These are phyloP conservation scores for Penicillium arizonense DNA, from an alignment of 495 filamentous ascomycete genomes.

Conservation along the genomic window DNA sequence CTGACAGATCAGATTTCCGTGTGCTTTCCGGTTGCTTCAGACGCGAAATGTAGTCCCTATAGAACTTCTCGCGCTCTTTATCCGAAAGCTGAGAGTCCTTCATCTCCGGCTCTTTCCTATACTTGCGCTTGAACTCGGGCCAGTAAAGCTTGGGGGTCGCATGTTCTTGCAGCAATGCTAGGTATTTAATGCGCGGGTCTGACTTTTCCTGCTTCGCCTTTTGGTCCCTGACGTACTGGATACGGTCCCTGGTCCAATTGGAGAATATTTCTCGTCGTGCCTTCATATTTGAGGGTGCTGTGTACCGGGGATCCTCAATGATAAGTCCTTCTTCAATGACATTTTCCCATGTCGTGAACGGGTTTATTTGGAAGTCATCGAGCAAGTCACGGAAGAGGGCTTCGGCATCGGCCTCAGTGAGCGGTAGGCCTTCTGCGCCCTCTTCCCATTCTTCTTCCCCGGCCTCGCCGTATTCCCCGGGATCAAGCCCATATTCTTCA, in stretches of 20 bases:
- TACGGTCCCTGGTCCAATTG: conserved; percentile 73
- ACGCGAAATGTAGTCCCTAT: conserved; percentile 80
- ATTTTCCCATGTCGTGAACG: conserved; percentile 90
- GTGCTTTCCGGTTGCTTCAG: conserved; percentile 73
- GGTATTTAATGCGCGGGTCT: conserved; percentile 81
- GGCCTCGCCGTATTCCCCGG: conserved; percentile 68
- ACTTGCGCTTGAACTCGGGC: conserved; percentile 94
- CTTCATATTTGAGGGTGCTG: conserved; percentile 75
- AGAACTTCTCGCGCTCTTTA: conserved; percentile 87
- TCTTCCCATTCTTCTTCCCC: conserved; percentile 68
- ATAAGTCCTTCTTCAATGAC: conserved; percentile 79
- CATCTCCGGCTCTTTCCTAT: conserved; percentile 78
- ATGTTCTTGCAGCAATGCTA: conserved; percentile 75
- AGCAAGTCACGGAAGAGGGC: conserved; percentile 85
- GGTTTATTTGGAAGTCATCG: conserved; percentile 75
- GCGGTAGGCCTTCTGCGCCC: conserved; percentile 61
- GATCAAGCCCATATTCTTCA: conserved; percentile 68
- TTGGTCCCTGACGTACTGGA: conserved; percentile 66
- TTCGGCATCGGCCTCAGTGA: conserved; percentile 66
- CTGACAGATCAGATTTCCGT: conserved; percentile 74
- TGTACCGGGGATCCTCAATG: conserved; percentile 83
- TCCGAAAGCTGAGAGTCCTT: conserved; percentile 70
- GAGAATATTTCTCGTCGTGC: conserved; percentile 77
- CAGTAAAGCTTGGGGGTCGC: conserved; percentile 92
- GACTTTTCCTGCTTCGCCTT: conserved; percentile 76